These are phyloP conservation scores for Chytridium lagenaria DNA, from an alignment of 371 early-diverging fungal genomes.

Conservation along the genomic window DNA sequence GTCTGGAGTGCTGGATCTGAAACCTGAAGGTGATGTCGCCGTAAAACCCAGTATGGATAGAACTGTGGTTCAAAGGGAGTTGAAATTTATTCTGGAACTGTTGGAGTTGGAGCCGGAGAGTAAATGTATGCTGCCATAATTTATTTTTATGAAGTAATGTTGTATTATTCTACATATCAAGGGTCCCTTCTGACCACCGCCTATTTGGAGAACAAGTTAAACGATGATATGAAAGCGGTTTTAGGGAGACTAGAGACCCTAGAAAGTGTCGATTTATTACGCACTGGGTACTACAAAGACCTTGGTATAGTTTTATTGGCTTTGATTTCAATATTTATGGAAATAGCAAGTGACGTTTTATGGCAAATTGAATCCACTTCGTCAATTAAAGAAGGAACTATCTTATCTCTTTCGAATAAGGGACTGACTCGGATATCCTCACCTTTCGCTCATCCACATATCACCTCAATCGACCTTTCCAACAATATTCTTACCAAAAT, in stretches of 20 bases:
- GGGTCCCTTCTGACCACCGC: constrained; percentile 19
- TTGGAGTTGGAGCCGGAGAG: constrained; percentile 86
- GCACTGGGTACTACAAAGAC: constrained; percentile 69
- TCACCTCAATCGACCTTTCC: constrained; percentile 18
- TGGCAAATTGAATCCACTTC: no score
- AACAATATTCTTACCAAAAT: constrained; percentile 21
- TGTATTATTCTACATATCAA: no score
- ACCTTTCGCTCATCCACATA: constrained; percentile 10
- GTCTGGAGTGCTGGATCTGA: no score
- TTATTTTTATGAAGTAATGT: constrained; percentile 24
- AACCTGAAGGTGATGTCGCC: no score
- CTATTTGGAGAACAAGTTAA: constrained; percentile 3
- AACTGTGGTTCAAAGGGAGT: no score
- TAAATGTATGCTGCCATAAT: constrained; percentile 68
- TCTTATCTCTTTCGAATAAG: neutral
- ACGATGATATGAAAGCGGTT: constrained; percentile 10
- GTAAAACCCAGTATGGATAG: no score
- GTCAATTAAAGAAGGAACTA: neutral
- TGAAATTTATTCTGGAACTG: constrained; percentile 74
- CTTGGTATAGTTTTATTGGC: constrained; percentile 38
- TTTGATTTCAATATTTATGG: no score
- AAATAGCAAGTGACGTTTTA: no score
- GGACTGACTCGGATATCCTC: constrained; percentile 11
- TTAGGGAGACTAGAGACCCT: constrained; percentile 60
- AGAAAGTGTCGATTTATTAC: constrained; percentile 63